Evolutionary conservation across 352 stramenopile genomes (phyloP).

Genomic region (Phytophthora agathidicida): DNA sequence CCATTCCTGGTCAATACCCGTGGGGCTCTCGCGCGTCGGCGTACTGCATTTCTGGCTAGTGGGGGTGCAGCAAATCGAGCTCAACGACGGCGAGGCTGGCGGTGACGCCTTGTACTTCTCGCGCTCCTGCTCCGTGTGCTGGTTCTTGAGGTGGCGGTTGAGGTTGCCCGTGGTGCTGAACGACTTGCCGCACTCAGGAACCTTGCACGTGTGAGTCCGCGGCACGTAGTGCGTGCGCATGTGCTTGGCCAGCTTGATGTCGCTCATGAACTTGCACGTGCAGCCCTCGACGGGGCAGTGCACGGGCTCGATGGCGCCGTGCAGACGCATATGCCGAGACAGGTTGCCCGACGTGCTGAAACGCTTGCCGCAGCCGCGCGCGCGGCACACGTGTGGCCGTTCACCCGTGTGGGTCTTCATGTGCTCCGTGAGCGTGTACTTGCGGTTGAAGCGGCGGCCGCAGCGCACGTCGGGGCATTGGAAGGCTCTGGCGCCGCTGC

Average conservation of each 20-base stretch:
- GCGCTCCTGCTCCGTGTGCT: conserved; percentile 38
- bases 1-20: conserved; percentile 40
- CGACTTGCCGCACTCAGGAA: conserved; percentile 45
- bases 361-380: conserved; percentile 46
- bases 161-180: conserved; percentile 63
- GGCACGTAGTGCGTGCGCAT: conserved; percentile 49
- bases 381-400: conserved; percentile 44
- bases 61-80: conserved; percentile 27
- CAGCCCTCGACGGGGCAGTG: conserved; percentile 35
- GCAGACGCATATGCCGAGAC: conserved; percentile 51
- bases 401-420: conserved; percentile 80
- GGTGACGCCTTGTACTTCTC: conserved; percentile 14
- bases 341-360: conserved; percentile 63
- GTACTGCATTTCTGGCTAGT: conserved; percentile 26
- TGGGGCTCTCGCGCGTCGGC: conserved; percentile 32
- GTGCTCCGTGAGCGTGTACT: conserved; percentile 76
- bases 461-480: conserved; percentile 49
- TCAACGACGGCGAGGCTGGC: conserved; percentile 11
- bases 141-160: conserved; percentile 56
- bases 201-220: conserved; percentile 42
- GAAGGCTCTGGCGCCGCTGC: conserved; percentile 40
- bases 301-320: conserved; percentile 45
- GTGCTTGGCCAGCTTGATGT: conserved; percentile 51
- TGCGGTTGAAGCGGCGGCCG: conserved; percentile 64
- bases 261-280: conserved; percentile 38